Base-by-base conservation (phyloP, 2,329 filamentous ascomycete species). In the Ambrosiella beaveri region DNA sequence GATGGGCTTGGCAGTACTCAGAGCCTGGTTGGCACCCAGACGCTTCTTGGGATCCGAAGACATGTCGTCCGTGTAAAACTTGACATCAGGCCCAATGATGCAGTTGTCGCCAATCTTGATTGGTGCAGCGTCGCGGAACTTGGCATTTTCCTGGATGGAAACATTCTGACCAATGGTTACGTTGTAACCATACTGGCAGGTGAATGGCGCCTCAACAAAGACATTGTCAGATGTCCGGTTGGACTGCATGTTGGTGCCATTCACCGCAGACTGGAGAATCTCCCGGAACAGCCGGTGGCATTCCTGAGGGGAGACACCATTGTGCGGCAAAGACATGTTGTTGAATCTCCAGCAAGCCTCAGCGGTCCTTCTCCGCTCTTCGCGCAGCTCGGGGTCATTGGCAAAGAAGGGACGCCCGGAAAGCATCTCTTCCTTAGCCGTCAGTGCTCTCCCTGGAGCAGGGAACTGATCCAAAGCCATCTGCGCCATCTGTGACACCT, bases 131-230 rank as follows among this genome's bases (percentile, higher is more conserved):
- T 98, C 93, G 58, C 90, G 81, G 66, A 97, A 84, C 35, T 82
- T 84, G 69, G 90, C 96, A 65, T 88, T 86, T 58, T 86, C 79
- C 15, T 85, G 87, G 63, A 98, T 86, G 58, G 84, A 79, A 2
- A 94, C 88, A 62, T 93, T 84, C 64, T 90, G 84, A 11, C 87
- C 90, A 63, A 98, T 86, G 53, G 79, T 79, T 64, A 97, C 85
- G 68, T 98, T 97, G 72, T 95, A 97, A 0, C 93, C 93, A 66
- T 96, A 96, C 65, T 96, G 89, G 68, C 91, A 96, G 52, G 78
- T 83, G 68, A 98, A 97, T 0, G 91, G 91, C 2, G 86, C 82
- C 65, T 95, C 88, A 35, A 98, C 85, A 47, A 84, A 75, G 4
- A 87, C 84, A 58, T 84, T 81, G 13, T 82, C 78, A n/a, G 88